A percentile compares a stretch with the other conserved stretches of the same genome.
phyloP scores from a whole-genome alignment of 441 rosid genomes.

The Jatropha podagrica region DNA sequence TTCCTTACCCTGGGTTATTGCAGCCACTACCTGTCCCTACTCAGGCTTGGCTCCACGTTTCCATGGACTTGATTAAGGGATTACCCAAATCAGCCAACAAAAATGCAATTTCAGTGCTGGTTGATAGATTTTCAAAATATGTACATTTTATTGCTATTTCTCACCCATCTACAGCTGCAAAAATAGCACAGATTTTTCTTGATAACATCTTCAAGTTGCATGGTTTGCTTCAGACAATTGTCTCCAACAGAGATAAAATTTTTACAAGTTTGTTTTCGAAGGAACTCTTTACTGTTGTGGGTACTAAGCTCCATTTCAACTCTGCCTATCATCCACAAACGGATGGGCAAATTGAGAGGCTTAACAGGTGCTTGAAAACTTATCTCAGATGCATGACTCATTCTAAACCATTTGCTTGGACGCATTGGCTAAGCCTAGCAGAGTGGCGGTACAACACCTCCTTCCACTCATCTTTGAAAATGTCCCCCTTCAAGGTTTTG shows the following conservation, averaged over 20 bases:
- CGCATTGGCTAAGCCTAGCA: not conserved
- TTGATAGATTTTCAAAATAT: not conserved
- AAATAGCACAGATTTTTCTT: not conserved
- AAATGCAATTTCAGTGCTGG: not conserved
- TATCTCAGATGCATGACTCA: not conserved
- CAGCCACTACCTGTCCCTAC: not conserved
- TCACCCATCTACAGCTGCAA: not conserved
- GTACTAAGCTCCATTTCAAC: not conserved
- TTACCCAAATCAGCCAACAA: not conserved
- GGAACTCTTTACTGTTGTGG: fast-evolving
- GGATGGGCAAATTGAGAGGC: not conserved
- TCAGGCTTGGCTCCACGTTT: not conserved
- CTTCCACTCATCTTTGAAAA: not conserved
- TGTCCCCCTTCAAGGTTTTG: not conserved
- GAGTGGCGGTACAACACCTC: not conserved
- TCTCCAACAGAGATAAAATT: not conserved
- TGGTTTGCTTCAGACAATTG: not conserved
- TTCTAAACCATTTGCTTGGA: fast-evolving
- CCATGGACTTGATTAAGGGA: not conserved
- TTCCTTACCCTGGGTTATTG: not conserved
- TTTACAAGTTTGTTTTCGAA: not conserved
- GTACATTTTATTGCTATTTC: not conserved
- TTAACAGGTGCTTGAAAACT: too few species aligned
- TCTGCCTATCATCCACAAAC: not conserved
- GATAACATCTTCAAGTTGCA: not conserved